Conservation (phyloP, 495 filamentous ascomycete genomes). For the Hypoxylon trugodes region DNA sequence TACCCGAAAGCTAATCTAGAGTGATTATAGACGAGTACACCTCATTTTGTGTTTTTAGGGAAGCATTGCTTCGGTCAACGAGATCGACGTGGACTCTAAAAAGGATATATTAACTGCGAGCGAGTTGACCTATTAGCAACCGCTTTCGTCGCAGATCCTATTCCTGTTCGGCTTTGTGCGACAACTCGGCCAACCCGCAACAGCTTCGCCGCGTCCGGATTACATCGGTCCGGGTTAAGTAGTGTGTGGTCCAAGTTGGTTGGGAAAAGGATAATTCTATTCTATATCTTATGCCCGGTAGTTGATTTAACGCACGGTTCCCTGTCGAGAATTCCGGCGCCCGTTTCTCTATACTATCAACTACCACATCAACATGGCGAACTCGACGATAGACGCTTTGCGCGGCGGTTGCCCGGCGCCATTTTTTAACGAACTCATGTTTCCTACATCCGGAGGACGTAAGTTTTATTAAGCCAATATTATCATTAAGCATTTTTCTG, state of each 20-base stretch:
- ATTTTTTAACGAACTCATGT: constrained; percentile 44
- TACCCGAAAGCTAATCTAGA: constrained; percentile 3
- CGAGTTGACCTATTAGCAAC: constrained; percentile 3
- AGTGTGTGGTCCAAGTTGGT: background rate
- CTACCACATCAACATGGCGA: constrained; percentile 41
- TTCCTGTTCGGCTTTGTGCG: constrained; percentile 10
- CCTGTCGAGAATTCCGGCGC: background rate
- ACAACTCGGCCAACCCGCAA: background rate
- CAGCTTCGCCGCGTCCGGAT: background rate
- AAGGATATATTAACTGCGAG: constrained; percentile 2
- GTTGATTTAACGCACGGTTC: background rate
- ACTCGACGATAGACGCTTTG: constrained; percentile 24
- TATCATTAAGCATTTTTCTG: constrained; percentile 12
- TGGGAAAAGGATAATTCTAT: background rate
- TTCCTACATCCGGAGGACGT: constrained; percentile 51
- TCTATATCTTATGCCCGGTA: background rate
- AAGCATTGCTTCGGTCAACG: constrained; percentile 10
- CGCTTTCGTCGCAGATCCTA: background rate
- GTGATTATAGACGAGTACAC: constrained; percentile 23
- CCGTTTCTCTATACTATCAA: background rate
- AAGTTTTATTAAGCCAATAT: constrained; percentile 47
- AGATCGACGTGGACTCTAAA: background rate
- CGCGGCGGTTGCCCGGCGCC: constrained; percentile 44
- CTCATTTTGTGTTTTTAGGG: constrained; percentile 4
- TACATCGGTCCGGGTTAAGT: constrained; percentile 4